phyloP scores from a whole-genome alignment of 2,329 filamentous ascomycete genomes.

The Diaporthe caulivora region DNA sequence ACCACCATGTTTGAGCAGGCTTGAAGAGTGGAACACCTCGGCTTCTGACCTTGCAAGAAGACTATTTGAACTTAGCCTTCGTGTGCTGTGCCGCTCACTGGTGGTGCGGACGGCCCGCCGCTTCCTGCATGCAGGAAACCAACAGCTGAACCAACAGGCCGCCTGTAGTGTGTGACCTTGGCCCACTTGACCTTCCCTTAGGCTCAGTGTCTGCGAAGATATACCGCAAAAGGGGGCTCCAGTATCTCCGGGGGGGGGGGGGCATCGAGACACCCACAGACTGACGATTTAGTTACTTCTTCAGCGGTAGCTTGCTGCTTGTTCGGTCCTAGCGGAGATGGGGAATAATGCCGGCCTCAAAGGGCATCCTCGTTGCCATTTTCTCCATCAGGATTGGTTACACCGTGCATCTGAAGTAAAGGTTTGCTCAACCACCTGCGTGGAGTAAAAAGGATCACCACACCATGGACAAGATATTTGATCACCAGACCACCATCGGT shows the following conservation, averaged over 20 bases:
- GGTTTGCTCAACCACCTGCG: not conserved
- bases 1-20: not conserved
- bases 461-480: not conserved
- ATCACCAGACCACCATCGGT: not conserved
- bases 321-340: not conserved
- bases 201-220: not conserved
- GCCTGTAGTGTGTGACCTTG: not conserved
- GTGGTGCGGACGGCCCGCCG: not conserved
- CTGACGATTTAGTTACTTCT: not conserved
- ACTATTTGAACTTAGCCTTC: not conserved
- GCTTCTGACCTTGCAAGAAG: not conserved
- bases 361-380: not conserved
- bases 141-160: not conserved
- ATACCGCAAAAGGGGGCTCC: not conserved
- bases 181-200: not conserved
- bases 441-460: not conserved
- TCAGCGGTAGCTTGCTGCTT: not conserved
- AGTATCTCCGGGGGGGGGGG: not conserved
- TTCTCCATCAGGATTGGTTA: not conserved
- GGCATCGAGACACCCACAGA: not conserved
- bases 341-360: not conserved
- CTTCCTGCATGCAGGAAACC: not conserved
- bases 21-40: not conserved
- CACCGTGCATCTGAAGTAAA: not conserved
- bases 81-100: not conserved